These are phyloP conservation scores for Pseudomonodictys pantanalensis DNA, from an alignment of 495 filamentous ascomycete species.

Conservation along the genomic window DNA sequence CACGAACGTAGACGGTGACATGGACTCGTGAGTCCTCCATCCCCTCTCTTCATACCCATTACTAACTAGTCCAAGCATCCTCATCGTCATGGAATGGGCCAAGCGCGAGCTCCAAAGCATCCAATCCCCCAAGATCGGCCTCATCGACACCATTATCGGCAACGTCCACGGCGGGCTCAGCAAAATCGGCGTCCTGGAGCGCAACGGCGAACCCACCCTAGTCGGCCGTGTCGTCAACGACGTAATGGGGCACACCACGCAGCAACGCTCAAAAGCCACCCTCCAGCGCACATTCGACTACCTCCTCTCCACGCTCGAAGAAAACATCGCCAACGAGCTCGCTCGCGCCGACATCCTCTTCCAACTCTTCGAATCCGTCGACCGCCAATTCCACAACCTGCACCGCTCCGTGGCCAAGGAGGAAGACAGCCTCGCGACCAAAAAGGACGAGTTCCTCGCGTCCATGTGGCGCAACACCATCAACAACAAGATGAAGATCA, in stretches of 20 bases:
- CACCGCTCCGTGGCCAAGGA: conserved; percentile 84
- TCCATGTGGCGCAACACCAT: conserved; percentile 83
- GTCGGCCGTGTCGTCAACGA: conserved; percentile 63
- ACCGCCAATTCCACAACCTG: conserved; percentile 82
- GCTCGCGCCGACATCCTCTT: conserved; percentile 73
- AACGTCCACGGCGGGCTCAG: conserved; percentile 77
- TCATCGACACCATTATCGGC: conserved; percentile 65
- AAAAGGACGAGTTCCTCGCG: conserved; percentile 74
- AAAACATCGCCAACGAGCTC: conserved; percentile 79
- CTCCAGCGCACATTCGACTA: conserved; percentile 84
- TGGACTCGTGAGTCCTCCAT: conserved; percentile 58
- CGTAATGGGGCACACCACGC: conserved; percentile 72
- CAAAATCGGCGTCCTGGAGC: conserved; percentile 63
- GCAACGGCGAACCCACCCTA: conserved; percentile 58
- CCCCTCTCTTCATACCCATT: not conserved
- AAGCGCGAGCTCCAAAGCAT: conserved; percentile 67
- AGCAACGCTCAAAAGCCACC: conserved; percentile 74
- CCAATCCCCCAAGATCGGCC: conserved; percentile 52
- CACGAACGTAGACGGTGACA: conserved; percentile 84
- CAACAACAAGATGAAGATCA: conserved; percentile 65
- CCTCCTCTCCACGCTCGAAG: conserved; percentile 82
- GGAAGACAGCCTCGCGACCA: conserved; percentile 69
- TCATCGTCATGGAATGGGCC: conserved; percentile 94
- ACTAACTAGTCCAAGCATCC: conserved; percentile 54
- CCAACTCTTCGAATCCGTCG: conserved; percentile 79